Percentiles rank a stretch among this genome's conserved stretches.
phyloP scores from a whole-genome alignment of 805 yeast genomes.

The Yarrowia phangngaensis region DNA sequence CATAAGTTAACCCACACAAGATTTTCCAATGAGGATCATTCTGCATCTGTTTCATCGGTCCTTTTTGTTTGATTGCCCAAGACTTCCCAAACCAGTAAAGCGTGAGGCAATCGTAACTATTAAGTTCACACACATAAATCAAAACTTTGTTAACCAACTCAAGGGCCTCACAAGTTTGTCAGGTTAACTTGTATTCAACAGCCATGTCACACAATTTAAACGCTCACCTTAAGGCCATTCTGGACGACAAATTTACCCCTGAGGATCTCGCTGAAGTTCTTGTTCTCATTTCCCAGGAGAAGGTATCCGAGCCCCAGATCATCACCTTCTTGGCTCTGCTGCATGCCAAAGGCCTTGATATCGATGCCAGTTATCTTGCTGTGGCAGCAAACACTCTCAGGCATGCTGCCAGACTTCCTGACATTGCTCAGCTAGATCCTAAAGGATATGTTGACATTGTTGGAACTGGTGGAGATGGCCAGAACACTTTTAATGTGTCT shows the following conservation, averaged over 20 bases:
- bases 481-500: constrained; percentile 92
- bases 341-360: constrained; percentile 70
- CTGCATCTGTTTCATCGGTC: too few species aligned
- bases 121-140: too few species aligned
- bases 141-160: too few species aligned
- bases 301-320: constrained; percentile 63
- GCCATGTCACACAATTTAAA: constrained; percentile 36
- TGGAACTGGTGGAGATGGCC: constrained; percentile 99
- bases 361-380: constrained; percentile 74
- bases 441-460: constrained; percentile 78
- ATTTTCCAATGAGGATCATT: too few species aligned
- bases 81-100: too few species aligned
- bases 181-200: constrained; percentile 11
- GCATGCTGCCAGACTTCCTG: constrained; percentile 43
- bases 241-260: constrained; percentile 54
- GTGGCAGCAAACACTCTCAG: constrained; percentile 77
- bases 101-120: too few species aligned
- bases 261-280: constrained; percentile 63
- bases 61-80: too few species aligned
- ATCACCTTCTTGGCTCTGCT: constrained; percentile 78
- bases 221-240: constrained; percentile 63
- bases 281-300: constrained; percentile 54
- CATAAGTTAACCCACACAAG: too few species aligned
- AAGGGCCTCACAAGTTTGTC: too few species aligned
- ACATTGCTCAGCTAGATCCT: constrained; percentile 29